Conservation (phyloP, 768 basidiomycete species). For the Holtermannia corniformis region DNA sequence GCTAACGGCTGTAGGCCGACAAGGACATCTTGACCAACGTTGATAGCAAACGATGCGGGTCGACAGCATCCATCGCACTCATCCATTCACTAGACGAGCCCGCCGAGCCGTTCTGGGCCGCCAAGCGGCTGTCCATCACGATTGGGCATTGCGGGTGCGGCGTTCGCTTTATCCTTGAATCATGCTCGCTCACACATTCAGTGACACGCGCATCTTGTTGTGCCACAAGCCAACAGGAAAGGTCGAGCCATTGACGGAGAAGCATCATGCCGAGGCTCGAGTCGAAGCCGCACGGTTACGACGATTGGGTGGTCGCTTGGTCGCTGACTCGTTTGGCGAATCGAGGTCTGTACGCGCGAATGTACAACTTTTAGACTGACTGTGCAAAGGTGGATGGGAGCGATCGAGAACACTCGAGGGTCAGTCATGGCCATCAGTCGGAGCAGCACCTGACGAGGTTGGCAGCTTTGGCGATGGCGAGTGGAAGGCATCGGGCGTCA, state of each 20-base stretch:
- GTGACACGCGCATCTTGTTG: constrained; percentile 81
- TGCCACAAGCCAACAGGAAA: constrained; percentile 63
- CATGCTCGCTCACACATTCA: constrained; percentile 34
- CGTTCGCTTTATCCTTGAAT: not conserved
- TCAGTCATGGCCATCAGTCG: constrained; percentile 40
- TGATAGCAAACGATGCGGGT: constrained; percentile 67
- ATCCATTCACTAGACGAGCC: constrained; percentile 83
- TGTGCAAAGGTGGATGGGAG: constrained; percentile 93
- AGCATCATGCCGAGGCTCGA: constrained; percentile 86
- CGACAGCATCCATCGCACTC: constrained; percentile 81
- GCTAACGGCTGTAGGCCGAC: constrained; percentile 53
- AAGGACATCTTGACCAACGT: constrained; percentile 59
- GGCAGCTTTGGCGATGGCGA: constrained; percentile 74
- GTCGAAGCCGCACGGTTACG: constrained; percentile 76
- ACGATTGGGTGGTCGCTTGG: constrained; percentile 68
- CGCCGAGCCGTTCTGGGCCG: constrained; percentile 66
- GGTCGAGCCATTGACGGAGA: constrained; percentile 81
- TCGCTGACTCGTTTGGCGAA: constrained; percentile 92
- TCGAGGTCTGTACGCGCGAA: constrained; percentile 55
- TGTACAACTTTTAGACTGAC: constrained; percentile 1
- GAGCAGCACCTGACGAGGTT: constrained; percentile 1
- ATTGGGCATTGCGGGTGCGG: constrained; percentile 85
- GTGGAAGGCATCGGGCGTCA: constrained; percentile 83
- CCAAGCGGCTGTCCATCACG: constrained; percentile 64
- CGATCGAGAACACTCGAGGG: constrained; percentile 83